Evolutionary conservation across 73 alveolate species (phyloP).

Genomic region (Stentor roeselii): DNA sequence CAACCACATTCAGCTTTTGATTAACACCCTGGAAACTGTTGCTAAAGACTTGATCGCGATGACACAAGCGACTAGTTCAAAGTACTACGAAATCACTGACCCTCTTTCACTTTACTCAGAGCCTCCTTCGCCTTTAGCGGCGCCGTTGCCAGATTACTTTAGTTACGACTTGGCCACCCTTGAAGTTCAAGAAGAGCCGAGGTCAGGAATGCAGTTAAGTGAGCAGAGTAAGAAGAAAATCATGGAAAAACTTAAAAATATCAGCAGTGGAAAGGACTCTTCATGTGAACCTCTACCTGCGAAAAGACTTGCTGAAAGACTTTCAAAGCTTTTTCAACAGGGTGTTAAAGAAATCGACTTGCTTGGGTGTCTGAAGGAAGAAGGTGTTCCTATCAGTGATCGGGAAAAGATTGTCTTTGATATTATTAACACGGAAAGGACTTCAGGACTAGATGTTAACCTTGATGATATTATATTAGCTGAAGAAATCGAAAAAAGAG

Average conservation of each 20-base stretch:
- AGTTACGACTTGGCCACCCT: not conserved
- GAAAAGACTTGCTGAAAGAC: not conserved
- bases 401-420: constrained; percentile 13
- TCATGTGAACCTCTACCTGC: not conserved
- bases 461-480: constrained; percentile 12
- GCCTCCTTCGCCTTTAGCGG: constrained; percentile 22
- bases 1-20: not conserved
- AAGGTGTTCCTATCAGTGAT: not conserved
- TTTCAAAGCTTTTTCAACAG: not conserved
- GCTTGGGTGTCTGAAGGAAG: not conserved
- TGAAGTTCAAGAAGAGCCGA: not conserved
- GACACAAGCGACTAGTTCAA: not conserved
- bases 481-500: not conserved
- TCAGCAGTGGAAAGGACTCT: not conserved
- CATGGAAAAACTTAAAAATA: not conserved
- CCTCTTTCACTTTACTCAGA: not conserved
- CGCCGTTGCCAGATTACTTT: constrained; percentile 16
- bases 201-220: not conserved
- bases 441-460: not conserved
- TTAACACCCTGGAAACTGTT: constrained; percentile 8
- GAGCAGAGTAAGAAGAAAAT: not conserved
- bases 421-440: constrained; percentile 3
- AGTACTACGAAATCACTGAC: constrained; percentile 9
- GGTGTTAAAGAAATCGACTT: not conserved
- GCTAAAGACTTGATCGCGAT: not conserved